Evolutionary conservation across 495 filamentous ascomycete genomes (phyloP).

Genomic region (Apodospora peruviana): DNA sequence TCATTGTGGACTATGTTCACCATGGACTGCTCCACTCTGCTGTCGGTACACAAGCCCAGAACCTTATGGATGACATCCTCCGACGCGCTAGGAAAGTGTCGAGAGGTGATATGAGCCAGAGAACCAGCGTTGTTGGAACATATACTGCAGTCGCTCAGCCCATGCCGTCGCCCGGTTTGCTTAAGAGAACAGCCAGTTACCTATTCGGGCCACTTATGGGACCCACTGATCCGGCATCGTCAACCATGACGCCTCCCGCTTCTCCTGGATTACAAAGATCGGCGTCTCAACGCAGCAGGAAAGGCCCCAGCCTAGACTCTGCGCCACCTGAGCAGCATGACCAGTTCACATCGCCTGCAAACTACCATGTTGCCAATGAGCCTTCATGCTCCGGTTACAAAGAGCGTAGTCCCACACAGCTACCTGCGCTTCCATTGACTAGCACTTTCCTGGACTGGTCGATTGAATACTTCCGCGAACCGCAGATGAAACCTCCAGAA

Average conservation of each 20-base stretch:
- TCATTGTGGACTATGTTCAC: conserved; percentile 81
- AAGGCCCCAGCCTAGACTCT: conserved; percentile 58
- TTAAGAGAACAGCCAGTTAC: conserved; percentile 50
- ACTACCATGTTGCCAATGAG: conserved; percentile 69
- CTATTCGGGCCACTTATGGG: conserved; percentile 55
- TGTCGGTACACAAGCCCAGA: conserved; percentile 62
- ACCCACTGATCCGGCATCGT: conserved; percentile 24
- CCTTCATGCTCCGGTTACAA: conserved; percentile 71
- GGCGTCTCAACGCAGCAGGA: conserved; percentile 31
- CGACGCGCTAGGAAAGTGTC: conserved; percentile 46
- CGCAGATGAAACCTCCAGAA: conserved; percentile 95
- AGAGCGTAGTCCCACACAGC: conserved; percentile 48
- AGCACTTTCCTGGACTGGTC: conserved; percentile 93
- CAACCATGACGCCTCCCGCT: conserved; percentile 23
- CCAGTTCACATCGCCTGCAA: conserved; percentile 56
- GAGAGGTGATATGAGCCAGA: conserved; percentile 42
- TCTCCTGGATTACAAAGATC: conserved; percentile 39
- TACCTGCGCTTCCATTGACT: conserved; percentile 63
- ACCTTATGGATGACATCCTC: conserved; percentile 68
- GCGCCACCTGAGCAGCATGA: conserved; percentile 75
- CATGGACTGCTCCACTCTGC: conserved; percentile 69
- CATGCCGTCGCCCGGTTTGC: conserved; percentile 39
- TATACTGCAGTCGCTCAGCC: conserved; percentile 33
- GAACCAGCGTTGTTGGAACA: conserved; percentile 35
- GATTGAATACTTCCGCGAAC: conserved; percentile 96